A percentile compares a stretch with the other conserved stretches of the same genome.
Conservation (phyloP, 2,329 filamentous ascomycete genomes). For the Akanthomyces dipterigenus region DNA sequence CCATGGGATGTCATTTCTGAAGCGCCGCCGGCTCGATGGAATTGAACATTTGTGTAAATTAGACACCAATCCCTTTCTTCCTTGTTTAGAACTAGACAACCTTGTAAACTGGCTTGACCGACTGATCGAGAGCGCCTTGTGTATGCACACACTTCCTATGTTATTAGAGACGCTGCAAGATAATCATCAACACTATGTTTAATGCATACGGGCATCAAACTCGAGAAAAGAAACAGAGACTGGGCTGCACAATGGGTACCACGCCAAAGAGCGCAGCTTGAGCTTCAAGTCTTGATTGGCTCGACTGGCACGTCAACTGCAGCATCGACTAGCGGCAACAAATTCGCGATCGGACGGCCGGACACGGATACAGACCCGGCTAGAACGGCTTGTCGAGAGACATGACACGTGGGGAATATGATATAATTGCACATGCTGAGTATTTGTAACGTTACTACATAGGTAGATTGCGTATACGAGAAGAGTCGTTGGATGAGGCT, state of each 20-base stretch:
- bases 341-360: neutral
- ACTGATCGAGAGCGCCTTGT: neutral
- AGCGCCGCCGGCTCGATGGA: neutral
- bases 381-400: neutral
- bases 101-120: neutral
- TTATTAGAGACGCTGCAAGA: slow-evolving; percentile 2
- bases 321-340: too few species aligned
- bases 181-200: neutral
- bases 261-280: too few species aligned
- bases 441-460: neutral
- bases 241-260: too few species aligned
- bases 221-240: too few species aligned
- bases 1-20: neutral
- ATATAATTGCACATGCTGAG: too few species aligned
- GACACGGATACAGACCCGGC: neutral
- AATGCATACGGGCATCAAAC: neutral
- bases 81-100: neutral
- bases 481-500: neutral
- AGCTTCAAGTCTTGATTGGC: too few species aligned
- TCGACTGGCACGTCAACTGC: too few species aligned
- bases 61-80: neutral
- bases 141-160: slow-evolving; percentile 5
- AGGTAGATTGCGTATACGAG: neutral
- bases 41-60: neutral
- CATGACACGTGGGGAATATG: neutral